Percentiles rank a stretch among this genome's conserved stretches.
phyloP scores from a whole-genome alignment of 441 rosid species.

The Brassica hybrid region DNA sequence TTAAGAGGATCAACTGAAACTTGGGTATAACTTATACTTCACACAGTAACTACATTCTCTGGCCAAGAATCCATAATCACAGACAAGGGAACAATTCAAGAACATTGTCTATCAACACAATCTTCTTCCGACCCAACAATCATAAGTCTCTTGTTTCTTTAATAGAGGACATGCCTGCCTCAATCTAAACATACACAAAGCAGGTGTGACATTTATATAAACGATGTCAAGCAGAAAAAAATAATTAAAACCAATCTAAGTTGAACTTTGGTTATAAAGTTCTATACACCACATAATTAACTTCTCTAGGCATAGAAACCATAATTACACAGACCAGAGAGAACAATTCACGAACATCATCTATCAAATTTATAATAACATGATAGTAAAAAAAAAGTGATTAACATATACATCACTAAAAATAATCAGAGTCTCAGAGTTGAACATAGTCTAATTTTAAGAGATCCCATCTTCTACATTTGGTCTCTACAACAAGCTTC shows the following conservation, averaged over 20 bases:
- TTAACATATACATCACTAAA: neutral
- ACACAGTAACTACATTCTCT: neutral
- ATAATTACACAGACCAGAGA: neutral
- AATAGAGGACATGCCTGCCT: slow-evolving; percentile 5
- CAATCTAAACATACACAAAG: neutral
- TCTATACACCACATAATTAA: neutral
- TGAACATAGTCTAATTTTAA: no score
- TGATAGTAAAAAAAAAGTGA: no score
- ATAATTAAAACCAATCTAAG: neutral
- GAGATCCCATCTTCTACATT: no score
- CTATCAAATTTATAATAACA: neutral
- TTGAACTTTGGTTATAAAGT: neutral
- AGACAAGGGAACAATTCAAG: slow-evolving; percentile 5
- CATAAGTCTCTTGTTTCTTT: neutral
- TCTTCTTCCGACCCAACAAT: neutral
- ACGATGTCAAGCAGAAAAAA: neutral
- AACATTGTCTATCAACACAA: neutral
- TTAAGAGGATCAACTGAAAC: neutral
- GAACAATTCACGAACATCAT: neutral
- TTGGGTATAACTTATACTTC: neutral
- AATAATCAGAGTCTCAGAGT: no score
- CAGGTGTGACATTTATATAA: neutral
- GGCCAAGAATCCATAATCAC: neutral
- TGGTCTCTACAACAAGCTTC: neutral
- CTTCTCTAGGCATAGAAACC: neutral